Base-by-base conservation (phyloP, 768 basidiomycete genomes). In the Hypholoma sublateritium region DNA sequence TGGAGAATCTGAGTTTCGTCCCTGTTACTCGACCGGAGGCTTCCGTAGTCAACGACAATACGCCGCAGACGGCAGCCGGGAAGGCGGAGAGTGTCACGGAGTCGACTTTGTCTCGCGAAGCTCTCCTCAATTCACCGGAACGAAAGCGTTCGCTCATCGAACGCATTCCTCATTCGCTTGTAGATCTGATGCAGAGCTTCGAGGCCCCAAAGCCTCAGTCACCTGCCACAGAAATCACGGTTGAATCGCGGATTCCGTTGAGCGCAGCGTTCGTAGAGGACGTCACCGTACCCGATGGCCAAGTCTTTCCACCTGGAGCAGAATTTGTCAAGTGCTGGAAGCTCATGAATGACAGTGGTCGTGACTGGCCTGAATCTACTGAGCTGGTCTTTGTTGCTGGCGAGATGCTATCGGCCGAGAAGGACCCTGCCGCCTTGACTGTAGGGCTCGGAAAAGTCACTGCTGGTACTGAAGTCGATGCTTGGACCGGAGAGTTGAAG, bases 241-340 rank as follows among this genome's bases (percentile, higher is more conserved):
- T 32, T 7, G 53, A 44, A 32, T 21, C 42, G 7, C 43, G 42
- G 9, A 21, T 36, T 53, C 53, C 53, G 17, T 65, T 88, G 57
- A 76, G 76, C 36, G 88, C 89, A 3, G 73, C 72, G 5, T 87
- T 87, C 58, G 58, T 92, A 5, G 76, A 77, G 35, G 88, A 93
- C 66, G 77, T 85, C 39, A 92, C 89, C 34, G 86, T 91, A 49
- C 75, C 81, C 4, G 86, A 89, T 62, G 91, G 91, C 0, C 89
- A 91, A 62, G 70, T 77, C 21, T 88, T 93, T 66, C 89, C 90
- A 28, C 85, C 90, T 6, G 92, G 92, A 34, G 90, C 89, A 0
- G 89, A 90, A 67, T 95, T 94, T 64, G 81, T 92, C 54, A 94
- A 93, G 71, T 84, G 84, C 19, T 95, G 92, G 92, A 76, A 78